Conservation (phyloP, 2,329 filamentous ascomycete species). For the Gaeumannomyces tritici region DNA sequence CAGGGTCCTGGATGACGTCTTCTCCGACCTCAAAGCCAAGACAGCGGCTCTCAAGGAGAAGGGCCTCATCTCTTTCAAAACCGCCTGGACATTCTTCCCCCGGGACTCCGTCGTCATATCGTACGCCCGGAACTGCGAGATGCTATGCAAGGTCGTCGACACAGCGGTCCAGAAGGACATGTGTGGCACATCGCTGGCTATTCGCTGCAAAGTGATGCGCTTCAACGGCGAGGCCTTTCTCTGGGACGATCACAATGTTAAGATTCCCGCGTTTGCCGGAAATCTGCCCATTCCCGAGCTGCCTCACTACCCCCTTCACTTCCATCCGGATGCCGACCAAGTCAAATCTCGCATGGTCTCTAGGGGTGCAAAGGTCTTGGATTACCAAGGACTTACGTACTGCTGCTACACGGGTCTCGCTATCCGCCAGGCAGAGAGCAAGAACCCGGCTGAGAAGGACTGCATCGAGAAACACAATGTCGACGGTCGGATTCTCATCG, state of each 20-base stretch:
- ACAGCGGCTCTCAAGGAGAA: conserved; percentile 23
- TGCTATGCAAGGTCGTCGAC: conserved; percentile 27
- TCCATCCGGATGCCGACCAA: conserved; percentile 18
- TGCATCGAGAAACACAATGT: conserved; percentile 24
- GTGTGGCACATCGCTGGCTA: conserved; percentile 10
- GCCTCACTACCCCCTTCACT: conserved; percentile 24
- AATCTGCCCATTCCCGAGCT: conserved; percentile 31
- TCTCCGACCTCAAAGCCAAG: conserved; percentile 26
- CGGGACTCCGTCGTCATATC: conserved; percentile 26
- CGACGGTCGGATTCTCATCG: conserved; percentile 28
- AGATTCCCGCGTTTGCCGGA: conserved; percentile 23
- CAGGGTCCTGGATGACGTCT: conserved; percentile 30
- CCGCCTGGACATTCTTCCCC: conserved; percentile 35
- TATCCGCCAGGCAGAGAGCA: conserved; percentile 12
- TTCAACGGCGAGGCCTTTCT: conserved; percentile 30
- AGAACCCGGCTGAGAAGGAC: background rate
- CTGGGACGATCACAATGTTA: conserved; percentile 24
- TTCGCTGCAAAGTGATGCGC: conserved; percentile 23
- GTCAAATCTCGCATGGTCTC: conserved; percentile 19
- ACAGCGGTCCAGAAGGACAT: conserved; percentile 17
- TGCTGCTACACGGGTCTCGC: conserved; percentile 31
- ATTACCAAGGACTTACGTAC: conserved; percentile 30
- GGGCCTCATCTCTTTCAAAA: conserved; percentile 28
- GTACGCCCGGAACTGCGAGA: conserved; percentile 27
- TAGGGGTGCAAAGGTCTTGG: conserved; percentile 28